Conservation (phyloP, 176 grass and related monocot genomes). For the Metroxylon sagu region DNA sequence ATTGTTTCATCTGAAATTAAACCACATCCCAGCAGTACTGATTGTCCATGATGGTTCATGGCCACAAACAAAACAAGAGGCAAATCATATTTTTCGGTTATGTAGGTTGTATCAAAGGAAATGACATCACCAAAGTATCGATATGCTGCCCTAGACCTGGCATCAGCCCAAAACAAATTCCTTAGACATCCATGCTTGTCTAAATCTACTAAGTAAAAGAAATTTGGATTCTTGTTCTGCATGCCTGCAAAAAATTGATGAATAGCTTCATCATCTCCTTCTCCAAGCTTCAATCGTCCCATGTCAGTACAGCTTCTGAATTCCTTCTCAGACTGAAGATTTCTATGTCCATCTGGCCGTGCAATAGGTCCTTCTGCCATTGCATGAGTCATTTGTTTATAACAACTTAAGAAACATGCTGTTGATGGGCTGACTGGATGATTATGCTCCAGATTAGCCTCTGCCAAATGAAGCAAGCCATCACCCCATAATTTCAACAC, state of each 20-base stretch:
- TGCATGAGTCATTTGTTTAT: constrained; percentile 55
- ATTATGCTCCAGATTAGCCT: constrained; percentile 72
- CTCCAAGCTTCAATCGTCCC: constrained; percentile 8
- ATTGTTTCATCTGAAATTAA: constrained; percentile 65
- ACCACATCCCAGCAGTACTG: constrained; percentile 65
- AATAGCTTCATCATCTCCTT: constrained; percentile 63
- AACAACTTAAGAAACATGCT: constrained; percentile 38
- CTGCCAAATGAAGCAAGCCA: constrained; percentile 73
- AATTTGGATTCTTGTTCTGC: constrained; percentile 73
- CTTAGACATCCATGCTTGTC: constrained; percentile 57
- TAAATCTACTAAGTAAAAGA: constrained; percentile 82
- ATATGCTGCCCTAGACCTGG: constrained; percentile 69
- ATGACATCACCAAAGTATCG: constrained; percentile 79
- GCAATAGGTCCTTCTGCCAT: constrained; percentile 30
- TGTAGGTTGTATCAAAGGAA: constrained; percentile 72
- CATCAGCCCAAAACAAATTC: constrained; percentile 87
- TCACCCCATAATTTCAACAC: constrained; percentile 75
- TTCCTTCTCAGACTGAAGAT: constrained; percentile 47
- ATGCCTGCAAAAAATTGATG: constrained; percentile 56
- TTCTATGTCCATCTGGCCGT: constrained; percentile 38
- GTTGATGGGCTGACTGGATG: constrained; percentile 66
- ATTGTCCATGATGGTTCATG: constrained; percentile 88
- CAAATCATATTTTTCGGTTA: constrained; percentile 70
- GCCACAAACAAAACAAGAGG: constrained; percentile 78
- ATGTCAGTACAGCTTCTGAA: constrained; percentile 40